phyloP scores from a whole-genome alignment of 768 basidiomycete species.

The Lyophyllum decastes region DNA sequence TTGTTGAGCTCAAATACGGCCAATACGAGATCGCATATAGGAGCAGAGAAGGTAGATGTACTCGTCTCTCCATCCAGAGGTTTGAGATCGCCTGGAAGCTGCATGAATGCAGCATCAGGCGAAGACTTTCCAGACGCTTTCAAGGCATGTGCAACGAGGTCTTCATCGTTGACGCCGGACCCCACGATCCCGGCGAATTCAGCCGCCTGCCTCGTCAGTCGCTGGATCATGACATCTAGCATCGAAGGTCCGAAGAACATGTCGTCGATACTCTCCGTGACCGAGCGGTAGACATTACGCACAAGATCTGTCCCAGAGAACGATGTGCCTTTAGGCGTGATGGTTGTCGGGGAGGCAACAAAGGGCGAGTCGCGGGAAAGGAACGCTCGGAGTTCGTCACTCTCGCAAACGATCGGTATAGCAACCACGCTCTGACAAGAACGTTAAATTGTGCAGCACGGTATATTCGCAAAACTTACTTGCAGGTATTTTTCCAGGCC shows the following conservation, averaged over 20 bases:
- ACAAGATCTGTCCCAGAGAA: conserved; percentile 80
- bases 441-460: not conserved
- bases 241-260: conserved; percentile 96
- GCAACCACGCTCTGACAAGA: conserved; percentile 65
- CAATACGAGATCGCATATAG: conserved; percentile 91
- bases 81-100: conserved; percentile 76
- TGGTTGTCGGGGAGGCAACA: conserved; percentile 54
- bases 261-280: conserved; percentile 95
- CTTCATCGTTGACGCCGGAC: conserved; percentile 78
- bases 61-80: conserved; percentile 88
- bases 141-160: conserved; percentile 79
- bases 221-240: conserved; percentile 92
- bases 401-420: conserved; percentile 77
- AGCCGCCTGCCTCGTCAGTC: conserved; percentile 86
- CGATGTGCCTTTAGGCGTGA: conserved; percentile 39
- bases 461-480: conserved; percentile 43
- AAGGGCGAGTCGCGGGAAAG: conserved; percentile 88
- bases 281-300: conserved; percentile 85
- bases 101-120: conserved; percentile 69
- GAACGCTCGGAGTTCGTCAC: conserved; percentile 80
- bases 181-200: conserved; percentile 86
- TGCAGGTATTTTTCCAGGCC: conserved; percentile 91
- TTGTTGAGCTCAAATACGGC: conserved; percentile 95
- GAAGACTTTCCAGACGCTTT: conserved; percentile 66
- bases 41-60: conserved; percentile 85